Evolutionary conservation across 352 stramenopile species (phyloP), one percentile per base, ranked within the genome.

Genomic region (Peronospora farinosa): DNA sequence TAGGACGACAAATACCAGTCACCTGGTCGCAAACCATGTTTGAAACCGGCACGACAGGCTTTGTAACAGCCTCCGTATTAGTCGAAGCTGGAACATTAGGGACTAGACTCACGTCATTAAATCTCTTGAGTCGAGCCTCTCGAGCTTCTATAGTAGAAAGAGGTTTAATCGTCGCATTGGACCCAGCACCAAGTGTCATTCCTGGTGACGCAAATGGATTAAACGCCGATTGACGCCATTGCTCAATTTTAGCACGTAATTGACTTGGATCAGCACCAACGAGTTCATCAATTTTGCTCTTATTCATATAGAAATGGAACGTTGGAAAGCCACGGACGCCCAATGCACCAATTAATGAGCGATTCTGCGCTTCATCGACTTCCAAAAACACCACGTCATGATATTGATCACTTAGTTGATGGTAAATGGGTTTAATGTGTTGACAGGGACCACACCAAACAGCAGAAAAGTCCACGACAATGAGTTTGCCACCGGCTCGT

Each of bases 241-340:
- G 78, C 57, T 92, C 82, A 47, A 96, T 93, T 73, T 95, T 95
- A 41, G 78, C 62, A 3, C 80, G 78, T 30, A 96, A 59, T 46
- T 74, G 58, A 43, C 91, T 89, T 35, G 81, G 78, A 51, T 95
- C 85, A 1, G 87, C 85, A 17, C 87, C 87, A 12, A 88, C 75
- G 5, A 95, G 66, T 48, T 96, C 85, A 41, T 95, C 87, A 32
- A 96, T 77, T 67, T 95, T 92, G 53, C 63, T 64, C 49, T 91
- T 72, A 53, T 65, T 92, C 49, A 96, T 64, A 60, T 96, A 96
- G 53, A 96, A 92, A 57, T 92, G 83, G 63, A 96, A 96, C 2
- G 87, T 96, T 17, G 87, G 87, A 63, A 95, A 96, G 21, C 80
- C 83, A 12, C 75, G 73, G 23, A 96, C 81, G 32, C 80, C 84